Conservation (phyloP, 345 rosid genomes). For the Nasturtium officinale region DNA sequence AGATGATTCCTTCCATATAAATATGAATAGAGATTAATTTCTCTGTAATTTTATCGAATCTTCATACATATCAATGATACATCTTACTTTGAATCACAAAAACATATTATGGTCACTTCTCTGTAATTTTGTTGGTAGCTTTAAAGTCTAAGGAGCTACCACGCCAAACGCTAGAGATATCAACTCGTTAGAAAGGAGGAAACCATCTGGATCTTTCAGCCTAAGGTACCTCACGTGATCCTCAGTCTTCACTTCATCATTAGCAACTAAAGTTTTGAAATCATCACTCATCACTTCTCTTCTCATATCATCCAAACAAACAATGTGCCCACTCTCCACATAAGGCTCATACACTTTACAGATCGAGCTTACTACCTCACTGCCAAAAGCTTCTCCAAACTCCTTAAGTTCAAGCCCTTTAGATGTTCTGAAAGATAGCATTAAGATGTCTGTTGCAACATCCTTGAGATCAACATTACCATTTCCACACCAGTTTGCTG, state of each 20-base stretch:
- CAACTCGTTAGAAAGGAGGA: slow-evolving; percentile 80
- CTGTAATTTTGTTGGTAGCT: not conserved
- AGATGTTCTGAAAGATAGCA: slow-evolving; percentile 90
- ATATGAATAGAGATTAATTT: slow-evolving; percentile 19
- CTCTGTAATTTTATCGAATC: slow-evolving; percentile 23
- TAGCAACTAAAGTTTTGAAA: slow-evolving; percentile 40
- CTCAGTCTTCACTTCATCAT: slow-evolving; percentile 43
- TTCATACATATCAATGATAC: slow-evolving; percentile 24
- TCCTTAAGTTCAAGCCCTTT: slow-evolving; percentile 70
- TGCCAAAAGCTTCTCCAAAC: slow-evolving; percentile 64
- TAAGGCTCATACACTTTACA: slow-evolving; percentile 65
- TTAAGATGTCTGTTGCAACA: slow-evolving; percentile 74
- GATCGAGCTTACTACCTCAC: slow-evolving; percentile 52
- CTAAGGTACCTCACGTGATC: slow-evolving; percentile 56
- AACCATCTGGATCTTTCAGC: slow-evolving; percentile 91
- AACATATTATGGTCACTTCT: not conserved
- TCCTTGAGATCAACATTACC: slow-evolving; percentile 55
- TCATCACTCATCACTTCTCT: slow-evolving; percentile 51
- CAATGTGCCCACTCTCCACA: slow-evolving; percentile 69
- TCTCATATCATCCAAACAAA: slow-evolving; percentile 67
- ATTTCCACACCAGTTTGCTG: slow-evolving; percentile 42
- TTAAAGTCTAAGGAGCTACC: slow-evolving; percentile 47
- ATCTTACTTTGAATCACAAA: slow-evolving; percentile 4
- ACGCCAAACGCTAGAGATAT: slow-evolving; percentile 71
- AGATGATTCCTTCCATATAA: slow-evolving; percentile 7